phyloP scores from a whole-genome alignment of 108 stramenopile genomes.

The Cafeteria roenbergensis region DNA sequence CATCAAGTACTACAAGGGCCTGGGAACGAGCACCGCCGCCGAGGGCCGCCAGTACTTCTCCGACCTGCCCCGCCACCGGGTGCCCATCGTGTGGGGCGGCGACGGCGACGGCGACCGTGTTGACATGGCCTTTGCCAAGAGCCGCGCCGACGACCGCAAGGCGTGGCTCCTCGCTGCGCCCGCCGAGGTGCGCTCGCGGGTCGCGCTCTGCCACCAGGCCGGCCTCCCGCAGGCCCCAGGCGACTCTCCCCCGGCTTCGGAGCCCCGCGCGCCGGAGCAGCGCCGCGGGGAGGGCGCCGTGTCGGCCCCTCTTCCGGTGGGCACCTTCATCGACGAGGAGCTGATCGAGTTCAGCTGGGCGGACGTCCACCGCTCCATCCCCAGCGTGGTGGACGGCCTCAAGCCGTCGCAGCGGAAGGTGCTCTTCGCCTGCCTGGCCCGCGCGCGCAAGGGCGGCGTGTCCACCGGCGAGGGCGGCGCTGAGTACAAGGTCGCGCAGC shows the following conservation, averaged over 20 bases:
- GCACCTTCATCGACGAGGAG: slow-evolving; percentile 67
- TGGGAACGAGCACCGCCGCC: slow-evolving; percentile 69
- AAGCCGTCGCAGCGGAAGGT: slow-evolving; percentile 85
- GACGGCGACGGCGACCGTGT: slow-evolving; percentile 49
- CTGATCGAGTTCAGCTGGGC: slow-evolving; percentile 73
- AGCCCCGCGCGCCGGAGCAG: not conserved
- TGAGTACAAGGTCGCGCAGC: slow-evolving; percentile 38
- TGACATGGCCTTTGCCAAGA: slow-evolving; percentile 70
- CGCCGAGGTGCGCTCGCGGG: slow-evolving; percentile 40
- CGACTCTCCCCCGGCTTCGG: no score
- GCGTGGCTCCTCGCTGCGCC: slow-evolving; percentile 62
- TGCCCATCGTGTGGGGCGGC: slow-evolving; percentile 58
- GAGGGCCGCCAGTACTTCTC: slow-evolving; percentile 77
- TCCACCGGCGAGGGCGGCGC: not conserved
- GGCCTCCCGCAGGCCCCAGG: no score
- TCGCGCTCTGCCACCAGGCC: no score
- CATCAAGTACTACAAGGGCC: slow-evolving; percentile 86
- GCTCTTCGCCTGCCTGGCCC: slow-evolving; percentile 69
- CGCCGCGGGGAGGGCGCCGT: no score
- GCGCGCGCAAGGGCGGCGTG: slow-evolving; percentile 4
- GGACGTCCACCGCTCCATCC: slow-evolving; percentile 67
- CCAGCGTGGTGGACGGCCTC: slow-evolving; percentile 68
- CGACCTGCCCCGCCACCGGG: slow-evolving; percentile 50
- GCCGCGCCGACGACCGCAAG: slow-evolving; percentile 59
- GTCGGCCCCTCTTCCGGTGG: no score